Evolutionary conservation across 2,329 filamentous ascomycete species (phyloP), one percentile per base, ranked within the genome.

Genomic region (Ophiostoma fasciatum): DNA sequence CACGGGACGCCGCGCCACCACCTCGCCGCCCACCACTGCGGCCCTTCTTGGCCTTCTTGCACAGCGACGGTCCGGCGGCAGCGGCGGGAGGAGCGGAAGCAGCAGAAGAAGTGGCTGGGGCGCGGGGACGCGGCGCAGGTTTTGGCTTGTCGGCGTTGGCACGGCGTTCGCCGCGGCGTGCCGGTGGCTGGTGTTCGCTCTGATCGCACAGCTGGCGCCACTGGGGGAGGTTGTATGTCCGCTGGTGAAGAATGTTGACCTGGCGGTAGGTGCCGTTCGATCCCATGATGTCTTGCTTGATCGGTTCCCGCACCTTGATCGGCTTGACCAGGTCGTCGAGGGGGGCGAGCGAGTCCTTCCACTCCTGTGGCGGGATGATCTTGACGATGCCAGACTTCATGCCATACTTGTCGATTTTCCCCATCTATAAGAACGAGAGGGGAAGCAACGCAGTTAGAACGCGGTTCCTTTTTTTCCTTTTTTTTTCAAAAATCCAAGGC

Each of bases 381-480:
- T 98, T 96, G 52, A 96, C 76, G 49, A 98, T 94, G 25, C 90
- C 90, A 17, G 85, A 90, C 59, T 84, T 83, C 90, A 98, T 98
- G 49, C 90, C 90, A 55, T 94, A 94, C 45, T 76, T 74, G 56
- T 98, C 83, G 43, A 98, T 74, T 57, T 83, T 87, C 52, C 77
- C 74, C 67, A 78, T 77, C 73, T 78, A 42, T 40, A 14, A 25
- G 6, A 31, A 18, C 22, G n/a, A 34, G 29, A 33, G 13, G 20
- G 20, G 30, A 33, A 25, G 25, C 20, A 7, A 27, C 33, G 46
- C 36, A 38, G 52, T 57, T 43, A 58, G 54, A 41, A 44, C 11
- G n/a, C n/a, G n/a, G n/a, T n/a, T n/a, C n/a, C n/a, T n/a, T n/a
- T n/a, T n/a, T n/a, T n/a, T n/a, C n/a, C n/a, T n/a, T n/a, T n/a